These are phyloP conservation scores for Vigna reflexopilosa DNA, from an alignment of 306 rosid genomes.

Conservation along the genomic window DNA sequence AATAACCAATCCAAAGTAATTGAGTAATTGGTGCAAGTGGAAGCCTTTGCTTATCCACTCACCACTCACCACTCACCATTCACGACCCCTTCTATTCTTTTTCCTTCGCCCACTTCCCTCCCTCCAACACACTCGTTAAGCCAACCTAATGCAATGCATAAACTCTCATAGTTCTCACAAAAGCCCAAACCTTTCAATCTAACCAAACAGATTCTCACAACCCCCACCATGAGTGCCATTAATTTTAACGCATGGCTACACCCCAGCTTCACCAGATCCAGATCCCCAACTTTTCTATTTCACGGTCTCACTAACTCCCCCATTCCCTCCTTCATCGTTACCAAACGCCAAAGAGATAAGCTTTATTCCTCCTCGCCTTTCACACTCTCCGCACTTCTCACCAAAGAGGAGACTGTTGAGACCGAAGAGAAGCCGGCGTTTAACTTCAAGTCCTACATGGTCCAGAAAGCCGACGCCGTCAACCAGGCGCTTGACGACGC, in stretches of 20 bases:
- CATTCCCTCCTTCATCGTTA: conserved; percentile 12
- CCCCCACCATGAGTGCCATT: not conserved
- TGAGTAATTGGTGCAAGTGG: not conserved
- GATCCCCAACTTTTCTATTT: conserved; percentile 49
- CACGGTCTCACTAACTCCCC: conserved; percentile 41
- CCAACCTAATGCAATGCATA: not conserved
- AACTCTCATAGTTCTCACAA: too few relatives aligned
- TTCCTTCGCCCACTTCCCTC: too few relatives aligned
- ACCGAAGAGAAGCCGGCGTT: conserved; percentile 46
- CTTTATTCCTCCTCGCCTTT: not conserved
- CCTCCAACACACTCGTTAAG: too few relatives aligned
- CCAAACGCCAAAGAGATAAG: not conserved
- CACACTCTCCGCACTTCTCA: conserved; percentile 56
- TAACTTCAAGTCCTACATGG: conserved; percentile 69
- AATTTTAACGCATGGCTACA: not conserved
- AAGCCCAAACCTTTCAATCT: not conserved
- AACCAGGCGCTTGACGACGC: conserved; percentile 69
- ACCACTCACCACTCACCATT: too few relatives aligned
- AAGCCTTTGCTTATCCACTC: not conserved
- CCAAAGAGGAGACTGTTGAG: conserved; percentile 51
- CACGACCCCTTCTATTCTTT: too few relatives aligned
- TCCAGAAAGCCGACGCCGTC: conserved; percentile 54
- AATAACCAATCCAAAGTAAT: not conserved
- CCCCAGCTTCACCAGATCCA: conserved; percentile 42
- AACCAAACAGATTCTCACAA: not conserved